Conservation (phyloP, 495 filamentous ascomycete genomes). For the Podospora pseudocomata region DNA sequence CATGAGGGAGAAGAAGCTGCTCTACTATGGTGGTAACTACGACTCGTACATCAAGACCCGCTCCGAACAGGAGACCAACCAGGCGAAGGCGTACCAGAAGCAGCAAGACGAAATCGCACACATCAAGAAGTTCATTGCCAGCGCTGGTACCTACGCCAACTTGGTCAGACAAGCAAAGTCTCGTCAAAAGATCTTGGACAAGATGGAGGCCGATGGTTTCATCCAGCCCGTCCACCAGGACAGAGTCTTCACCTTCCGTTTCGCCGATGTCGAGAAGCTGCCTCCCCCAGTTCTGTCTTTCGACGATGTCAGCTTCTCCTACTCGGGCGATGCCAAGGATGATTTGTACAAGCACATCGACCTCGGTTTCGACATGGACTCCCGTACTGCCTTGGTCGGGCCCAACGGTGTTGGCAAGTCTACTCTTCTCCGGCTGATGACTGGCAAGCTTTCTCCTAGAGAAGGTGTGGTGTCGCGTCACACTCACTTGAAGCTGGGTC, state of each 20-base stretch:
- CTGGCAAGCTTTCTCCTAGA: conserved; percentile 87
- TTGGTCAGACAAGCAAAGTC: conserved; percentile 98
- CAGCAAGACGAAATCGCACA: conserved; percentile 98
- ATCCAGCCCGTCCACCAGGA: conserved; percentile 86
- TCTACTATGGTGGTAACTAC: conserved; percentile 99
- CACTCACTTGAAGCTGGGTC: conserved; percentile 95
- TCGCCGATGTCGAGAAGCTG: conserved; percentile 97
- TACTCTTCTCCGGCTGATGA: conserved; percentile 96
- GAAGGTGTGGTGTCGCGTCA: conserved; percentile 78
- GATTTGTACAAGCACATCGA: conserved; percentile 95
- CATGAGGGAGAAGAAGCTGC: conserved; percentile 83
- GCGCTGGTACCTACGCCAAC: conserved; percentile 99
- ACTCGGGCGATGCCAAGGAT: conserved; percentile 83
- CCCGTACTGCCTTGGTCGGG: conserved; percentile 91
- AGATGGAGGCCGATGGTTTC: conserved; percentile 99
- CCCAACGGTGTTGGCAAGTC: conserved; percentile 99
- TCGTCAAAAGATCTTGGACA: conserved; percentile 98
- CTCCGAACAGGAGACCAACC: conserved; percentile 91
- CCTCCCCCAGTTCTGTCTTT: conserved; percentile 95
- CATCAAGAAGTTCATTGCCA: conserved; percentile 99
- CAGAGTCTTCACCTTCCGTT: conserved; percentile 95
- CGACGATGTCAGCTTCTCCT: conserved; percentile 96
- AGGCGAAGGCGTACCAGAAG: conserved; percentile 97
- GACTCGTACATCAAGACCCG: conserved; percentile 97
- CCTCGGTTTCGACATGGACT: conserved; percentile 99